phyloP scores from a whole-genome alignment of 2,329 filamentous ascomycete species.

The Stemphylium vesicarium region DNA sequence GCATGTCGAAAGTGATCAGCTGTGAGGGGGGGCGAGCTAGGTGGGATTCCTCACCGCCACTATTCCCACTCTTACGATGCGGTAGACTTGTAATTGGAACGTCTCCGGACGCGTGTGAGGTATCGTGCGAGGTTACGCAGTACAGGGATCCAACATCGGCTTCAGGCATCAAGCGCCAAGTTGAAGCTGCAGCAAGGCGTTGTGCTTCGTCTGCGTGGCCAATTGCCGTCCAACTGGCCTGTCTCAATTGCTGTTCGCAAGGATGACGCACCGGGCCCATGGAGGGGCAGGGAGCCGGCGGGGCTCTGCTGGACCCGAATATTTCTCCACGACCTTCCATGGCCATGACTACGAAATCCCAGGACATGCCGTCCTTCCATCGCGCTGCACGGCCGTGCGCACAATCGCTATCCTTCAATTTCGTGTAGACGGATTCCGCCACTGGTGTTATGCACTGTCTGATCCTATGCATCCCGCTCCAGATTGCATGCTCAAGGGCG shows the following conservation, averaged over 20 bases:
- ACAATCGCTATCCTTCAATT: conserved; percentile 16
- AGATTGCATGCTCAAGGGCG: conserved; percentile 49
- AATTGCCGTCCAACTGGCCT: conserved; percentile 26
- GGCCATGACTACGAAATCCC: conserved; percentile 18
- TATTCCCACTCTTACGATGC: conserved; percentile 12
- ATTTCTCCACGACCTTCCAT: conserved; percentile 32
- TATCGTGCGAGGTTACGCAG: conserved; percentile 33
- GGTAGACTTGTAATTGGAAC: conserved; percentile 27
- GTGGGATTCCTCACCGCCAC: conserved; percentile 31
- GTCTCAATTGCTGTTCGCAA: conserved; percentile 22
- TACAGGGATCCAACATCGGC: conserved; percentile 21
- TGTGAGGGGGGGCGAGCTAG: conserved; percentile 23
- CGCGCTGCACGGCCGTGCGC: conserved; percentile 20
- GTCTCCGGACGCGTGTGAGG: conserved; percentile 25
- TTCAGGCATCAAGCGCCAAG: conserved; percentile 32
- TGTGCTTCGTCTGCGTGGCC: conserved; percentile 31
- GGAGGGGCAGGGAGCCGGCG: conserved; percentile 33
- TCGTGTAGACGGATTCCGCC: conserved; percentile 25
- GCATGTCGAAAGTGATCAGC: conserved; percentile 21
- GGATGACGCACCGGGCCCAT: conserved; percentile 38
- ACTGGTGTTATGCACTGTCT: conserved; percentile 38
- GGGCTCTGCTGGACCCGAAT: conserved; percentile 36
- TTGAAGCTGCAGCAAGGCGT: conserved; percentile 28
- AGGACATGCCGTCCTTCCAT: conserved; percentile 21
- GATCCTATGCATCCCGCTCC: conserved; percentile 44